Conservation (phyloP, 2,329 filamentous ascomycete genomes). For the Botrytis medusae region DNA sequence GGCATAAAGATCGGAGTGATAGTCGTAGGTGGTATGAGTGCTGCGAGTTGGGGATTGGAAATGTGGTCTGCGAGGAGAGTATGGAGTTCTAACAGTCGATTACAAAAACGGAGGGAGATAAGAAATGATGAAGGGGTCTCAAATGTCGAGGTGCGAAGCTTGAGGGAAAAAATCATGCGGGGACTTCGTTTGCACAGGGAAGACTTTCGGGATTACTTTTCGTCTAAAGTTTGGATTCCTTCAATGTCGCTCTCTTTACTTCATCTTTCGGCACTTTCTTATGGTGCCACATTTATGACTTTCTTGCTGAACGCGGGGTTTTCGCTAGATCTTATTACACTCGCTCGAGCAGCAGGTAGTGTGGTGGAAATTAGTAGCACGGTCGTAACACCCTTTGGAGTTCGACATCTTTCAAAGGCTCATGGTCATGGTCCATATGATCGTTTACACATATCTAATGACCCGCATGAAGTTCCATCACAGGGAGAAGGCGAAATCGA, state of each 20-base stretch:
- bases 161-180: constrained; percentile 9
- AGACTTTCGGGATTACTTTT: constrained; percentile 43
- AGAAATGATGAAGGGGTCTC: not conserved
- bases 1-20: constrained; percentile 47
- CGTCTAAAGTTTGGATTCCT: constrained; percentile 44
- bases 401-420: constrained; percentile 42
- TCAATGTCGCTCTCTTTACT: constrained; percentile 52
- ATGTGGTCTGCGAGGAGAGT: constrained; percentile 43
- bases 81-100: constrained; percentile 41
- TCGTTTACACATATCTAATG: constrained; percentile 6
- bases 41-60: constrained; percentile 44
- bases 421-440: constrained; percentile 36
- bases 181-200: constrained; percentile 33
- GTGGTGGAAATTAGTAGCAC: constrained; percentile 55
- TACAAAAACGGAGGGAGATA: constrained; percentile 37
- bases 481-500: constrained; percentile 9
- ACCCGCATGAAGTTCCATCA: not conserved
- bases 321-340: constrained; percentile 48
- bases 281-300: constrained; percentile 55
- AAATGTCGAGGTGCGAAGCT: not conserved
- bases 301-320: constrained; percentile 53
- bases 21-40: constrained; percentile 48
- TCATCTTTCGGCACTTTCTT: constrained; percentile 56
- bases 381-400: constrained; percentile 50
- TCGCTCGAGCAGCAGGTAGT: constrained; percentile 48